A percentile compares a stretch with the other conserved stretches of the same genome.
These are phyloP conservation scores for Porogramme epimiltina DNA, from an alignment of 1,284 basidiomycete genomes.

Conservation along the genomic window DNA sequence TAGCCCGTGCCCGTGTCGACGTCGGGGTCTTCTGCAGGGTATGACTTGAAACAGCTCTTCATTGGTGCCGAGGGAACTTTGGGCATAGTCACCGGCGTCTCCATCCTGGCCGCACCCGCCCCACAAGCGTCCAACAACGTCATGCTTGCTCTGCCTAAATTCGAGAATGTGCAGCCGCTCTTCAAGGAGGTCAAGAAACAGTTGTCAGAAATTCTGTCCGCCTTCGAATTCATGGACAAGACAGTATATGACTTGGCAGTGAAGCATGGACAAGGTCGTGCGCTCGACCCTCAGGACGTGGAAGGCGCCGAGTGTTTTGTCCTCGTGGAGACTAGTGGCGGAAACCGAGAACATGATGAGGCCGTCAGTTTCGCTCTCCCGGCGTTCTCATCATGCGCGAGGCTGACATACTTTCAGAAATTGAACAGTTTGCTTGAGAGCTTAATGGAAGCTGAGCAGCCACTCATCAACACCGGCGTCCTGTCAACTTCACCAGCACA, in stretches of 20 bases:
- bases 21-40: constrained; percentile 56
- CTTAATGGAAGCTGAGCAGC: constrained; percentile 74
- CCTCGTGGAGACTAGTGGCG: constrained; percentile 93
- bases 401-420: constrained; percentile 64
- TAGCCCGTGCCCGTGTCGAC: neutral
- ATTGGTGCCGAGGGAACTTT: constrained; percentile 98
- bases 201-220: constrained; percentile 94
- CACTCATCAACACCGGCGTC: constrained; percentile 88
- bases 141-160: constrained; percentile 74
- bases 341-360: constrained; percentile 92
- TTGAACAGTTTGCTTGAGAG: constrained; percentile 80
- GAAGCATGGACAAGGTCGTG: constrained; percentile 72
- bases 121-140: constrained; percentile 84
- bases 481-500: constrained; percentile 93
- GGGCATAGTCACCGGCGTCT: constrained; percentile 94
- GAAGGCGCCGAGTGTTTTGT: constrained; percentile 88
- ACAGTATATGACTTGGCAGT: constrained; percentile 86
- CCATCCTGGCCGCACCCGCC: constrained; percentile 91
- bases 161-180: constrained; percentile 73
- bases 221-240: constrained; percentile 96
- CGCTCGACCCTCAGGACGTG: constrained; percentile 67
- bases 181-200: constrained; percentile 72
- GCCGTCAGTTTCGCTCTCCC: constrained; percentile 57
- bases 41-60: constrained; percentile 98
- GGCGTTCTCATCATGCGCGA: neutral